Base-by-base conservation (phyloP, 129 eudicot species). In the Pittosporum tobira region DNA sequence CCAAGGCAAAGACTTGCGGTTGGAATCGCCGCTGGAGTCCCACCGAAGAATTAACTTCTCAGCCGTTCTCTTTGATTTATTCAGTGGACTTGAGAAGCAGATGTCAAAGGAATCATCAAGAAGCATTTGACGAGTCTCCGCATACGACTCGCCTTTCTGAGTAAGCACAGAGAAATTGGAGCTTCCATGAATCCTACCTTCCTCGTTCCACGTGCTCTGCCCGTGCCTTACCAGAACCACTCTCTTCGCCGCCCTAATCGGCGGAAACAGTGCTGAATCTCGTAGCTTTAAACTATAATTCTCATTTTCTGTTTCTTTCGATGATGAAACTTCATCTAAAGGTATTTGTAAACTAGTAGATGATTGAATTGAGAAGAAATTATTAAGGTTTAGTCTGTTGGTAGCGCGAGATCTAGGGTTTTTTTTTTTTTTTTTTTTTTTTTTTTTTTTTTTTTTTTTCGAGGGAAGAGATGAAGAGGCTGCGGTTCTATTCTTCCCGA, bases 171-270 rank as follows among this genome's bases (percentile, higher is more conserved):
- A 80, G 87, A 79, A 82, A 73, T 90, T 72, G 38, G 95, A 90
- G 80, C 95, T 90, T 25, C 97, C 97, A 57, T 90, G 95, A 25
- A 90, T 90, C 74, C 97, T 69, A 27, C 97, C 97, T 69, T 89
- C 95, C 29, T 78, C 95, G 73, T 90, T 90, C 95, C 97, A 90
- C 71, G 94, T 90, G 78, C 97, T 90, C 75, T 90, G 95, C 28
- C 97, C 97, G 59, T 85, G 97, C 81, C 97, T 73, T 77, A 90
- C 97, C 65, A 90, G 70, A 25, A 90, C 83, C 68, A 90, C 94
- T 37, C 97, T 78, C 74, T 90, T 90, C 51, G 87, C 82, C 43
- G 44, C 80, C 77, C 57, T 69, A 1, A 85, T 54, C 46, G 79
- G 71, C 44, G 94, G 87, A 30, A 84, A 75, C 19, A 56, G 49